These are phyloP conservation scores for Cicer yamashitae DNA, from an alignment of 306 rosid genomes.

Conservation along the genomic window DNA sequence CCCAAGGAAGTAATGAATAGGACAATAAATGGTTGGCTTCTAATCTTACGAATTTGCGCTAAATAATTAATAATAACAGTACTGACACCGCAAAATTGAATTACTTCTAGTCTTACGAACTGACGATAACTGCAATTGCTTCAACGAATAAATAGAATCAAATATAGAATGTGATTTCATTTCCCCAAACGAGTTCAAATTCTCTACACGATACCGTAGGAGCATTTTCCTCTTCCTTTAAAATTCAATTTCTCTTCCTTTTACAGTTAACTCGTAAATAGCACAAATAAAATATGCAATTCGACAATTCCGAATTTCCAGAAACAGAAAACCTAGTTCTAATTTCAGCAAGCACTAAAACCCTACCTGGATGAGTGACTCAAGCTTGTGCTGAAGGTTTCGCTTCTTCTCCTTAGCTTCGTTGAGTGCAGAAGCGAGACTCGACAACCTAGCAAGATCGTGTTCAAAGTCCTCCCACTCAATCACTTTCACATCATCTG, in stretches of 20 bases:
- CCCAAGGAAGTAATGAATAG: neutral
- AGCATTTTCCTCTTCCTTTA: neutral
- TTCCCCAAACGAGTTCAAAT: constrained; percentile 29
- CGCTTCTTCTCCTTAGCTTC: constrained; percentile 68
- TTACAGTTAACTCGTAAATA: constrained; percentile 2
- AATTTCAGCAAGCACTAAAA: constrained; percentile 36
- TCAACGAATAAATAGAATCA: neutral
- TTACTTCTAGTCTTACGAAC: neutral
- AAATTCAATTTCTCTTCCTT: neutral
- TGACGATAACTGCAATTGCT: neutral
- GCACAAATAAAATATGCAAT: neutral
- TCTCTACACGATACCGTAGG: neutral
- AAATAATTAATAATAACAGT: neutral
- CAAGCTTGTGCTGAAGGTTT: constrained; percentile 66
- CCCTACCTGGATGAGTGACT: constrained; percentile 70
- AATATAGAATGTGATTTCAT: constrained; percentile 9
- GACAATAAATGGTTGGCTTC: constrained; percentile 23
- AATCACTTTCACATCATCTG: constrained; percentile 58
- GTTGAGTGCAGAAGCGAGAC: constrained; percentile 80
- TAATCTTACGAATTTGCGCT: neutral
- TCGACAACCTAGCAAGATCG: constrained; percentile 77
- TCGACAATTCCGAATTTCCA: constrained; percentile 1
- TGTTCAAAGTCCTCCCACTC: constrained; percentile 92
- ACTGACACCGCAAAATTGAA: constrained; percentile 14
- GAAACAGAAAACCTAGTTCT: constrained; percentile 3